These are phyloP conservation scores for Parastagonospora nodorum DNA, from an alignment of 2,329 filamentous ascomycete species.

Conservation along the genomic window DNA sequence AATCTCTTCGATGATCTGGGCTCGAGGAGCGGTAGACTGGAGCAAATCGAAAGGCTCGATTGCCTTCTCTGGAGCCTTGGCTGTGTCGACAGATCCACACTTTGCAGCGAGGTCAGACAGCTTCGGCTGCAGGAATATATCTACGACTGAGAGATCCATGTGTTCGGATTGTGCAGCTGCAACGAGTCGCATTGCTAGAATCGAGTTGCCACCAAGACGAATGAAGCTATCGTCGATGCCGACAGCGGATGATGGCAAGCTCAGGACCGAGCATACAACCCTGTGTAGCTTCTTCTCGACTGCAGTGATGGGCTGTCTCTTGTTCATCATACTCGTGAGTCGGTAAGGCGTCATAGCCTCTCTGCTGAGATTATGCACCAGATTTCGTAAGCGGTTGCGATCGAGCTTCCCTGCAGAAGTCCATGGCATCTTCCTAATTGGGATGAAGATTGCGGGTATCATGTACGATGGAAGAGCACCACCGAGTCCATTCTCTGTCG, in stretches of 20 bases:
- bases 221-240: constrained; percentile 43
- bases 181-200: constrained; percentile 39
- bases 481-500: constrained; percentile 35
- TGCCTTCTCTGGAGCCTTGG: constrained; percentile 5
- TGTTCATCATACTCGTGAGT: constrained; percentile 32
- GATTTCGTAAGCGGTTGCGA: constrained; percentile 32
- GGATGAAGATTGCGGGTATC: constrained; percentile 42
- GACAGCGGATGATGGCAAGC: constrained; percentile 27
- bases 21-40: constrained; percentile 3
- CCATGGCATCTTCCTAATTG: constrained; percentile 39
- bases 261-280: constrained; percentile 36
- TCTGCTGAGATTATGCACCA: constrained; percentile 34
- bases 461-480: constrained; percentile 40
- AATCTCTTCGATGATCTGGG: constrained; percentile 26
- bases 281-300: constrained; percentile 39
- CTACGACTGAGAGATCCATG: constrained; percentile 34
- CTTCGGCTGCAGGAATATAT: constrained; percentile 40
- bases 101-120: constrained; percentile 37
- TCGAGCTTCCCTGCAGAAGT: constrained; percentile 41
- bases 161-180: constrained; percentile 33
- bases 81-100: constrained; percentile 11
- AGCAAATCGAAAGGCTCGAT: constrained; percentile 33
- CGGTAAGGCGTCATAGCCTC: constrained; percentile 38
- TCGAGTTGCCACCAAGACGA: constrained; percentile 38
- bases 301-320: constrained; percentile 32